A percentile compares a stretch with the other conserved stretches of the same genome.
Conservation (phyloP, 805 yeast genomes). For the Sugiyamaella americana region DNA sequence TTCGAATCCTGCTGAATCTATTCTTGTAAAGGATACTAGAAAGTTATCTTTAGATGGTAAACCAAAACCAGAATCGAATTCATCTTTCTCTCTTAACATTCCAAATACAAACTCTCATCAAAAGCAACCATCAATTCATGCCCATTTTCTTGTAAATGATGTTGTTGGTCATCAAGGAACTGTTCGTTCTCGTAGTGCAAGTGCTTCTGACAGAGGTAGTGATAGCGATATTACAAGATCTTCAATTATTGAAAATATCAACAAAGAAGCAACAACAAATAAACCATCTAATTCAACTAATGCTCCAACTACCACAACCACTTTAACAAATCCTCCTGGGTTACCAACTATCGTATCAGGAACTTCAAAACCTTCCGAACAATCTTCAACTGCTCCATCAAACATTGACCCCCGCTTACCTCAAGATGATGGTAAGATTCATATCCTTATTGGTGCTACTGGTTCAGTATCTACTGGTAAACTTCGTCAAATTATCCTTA, state of each 20-base stretch:
- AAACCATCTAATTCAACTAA: conserved; percentile 1
- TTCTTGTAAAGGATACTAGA: conserved; percentile 10
- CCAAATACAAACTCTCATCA: conserved; percentile 35
- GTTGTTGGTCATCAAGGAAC: conserved; percentile 46
- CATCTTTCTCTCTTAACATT: too few relatives aligned
- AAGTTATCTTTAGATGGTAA: conserved; percentile 3
- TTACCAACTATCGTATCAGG: conserved; percentile 2
- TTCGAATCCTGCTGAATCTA: conserved; percentile 10
- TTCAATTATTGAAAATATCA: neutral
- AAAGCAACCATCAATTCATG: conserved; percentile 62
- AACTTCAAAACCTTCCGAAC: neutral
- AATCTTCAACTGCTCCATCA: conserved; percentile 17
- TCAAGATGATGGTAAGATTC: conserved; percentile 83
- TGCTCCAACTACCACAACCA: conserved; percentile 1
- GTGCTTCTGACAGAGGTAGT: conserved; percentile 24
- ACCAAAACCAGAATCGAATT: conserved; percentile 5
- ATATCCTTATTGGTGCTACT: conserved; percentile 78
- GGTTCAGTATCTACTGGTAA: conserved; percentile 84
- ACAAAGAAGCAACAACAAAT: neutral
- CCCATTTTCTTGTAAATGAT: conserved; percentile 71
- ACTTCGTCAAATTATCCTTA: conserved; percentile 70
- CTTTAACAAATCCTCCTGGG: neutral
- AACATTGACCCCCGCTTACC: conserved; percentile 60
- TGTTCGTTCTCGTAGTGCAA: conserved; percentile 33
- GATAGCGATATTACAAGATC: neutral